Base-by-base conservation (phyloP, 352 stramenopile species). In the Pythium graminicola region DNA sequence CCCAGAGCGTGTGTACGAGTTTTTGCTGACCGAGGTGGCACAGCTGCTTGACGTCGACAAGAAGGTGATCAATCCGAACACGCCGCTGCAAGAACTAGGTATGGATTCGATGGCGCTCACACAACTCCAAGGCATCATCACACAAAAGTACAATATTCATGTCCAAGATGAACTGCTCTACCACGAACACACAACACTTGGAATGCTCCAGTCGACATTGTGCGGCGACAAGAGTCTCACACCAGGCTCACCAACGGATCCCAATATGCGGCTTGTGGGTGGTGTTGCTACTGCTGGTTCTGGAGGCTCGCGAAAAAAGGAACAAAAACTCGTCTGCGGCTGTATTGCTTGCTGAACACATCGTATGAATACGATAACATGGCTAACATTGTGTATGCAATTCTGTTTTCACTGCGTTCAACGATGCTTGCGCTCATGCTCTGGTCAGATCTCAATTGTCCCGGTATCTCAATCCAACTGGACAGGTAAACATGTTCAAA, bases 21-120 rank as follows among this genome's bases (percentile, higher is more conserved):
- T 85, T 52, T 57, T 90, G 24, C 50, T 82, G 4, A 57, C 61
- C 1, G 74, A 91, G 48, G 53, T 91, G 7, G 82, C 80, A 8
- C 71, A 75, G 32, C 55, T 83, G 16, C 63, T 89, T 3, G 76
- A 76, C 20, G 72, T 79, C 14, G 69, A 87, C 19, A 58, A 67
- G 20, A 32, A 50, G n/a, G 52, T 72, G 33, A 72, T 89, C 23
- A 70, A 78, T 11, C 50, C 70, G 3, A 74, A 69, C 41, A 73
- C 63, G 33, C 74, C 79, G n/a, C 61, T 89, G 45, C 77, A 90
- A 39, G 65, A 89, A 62, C 50, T 81, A 39, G 86, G 86, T 1
- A 87, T 99, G 63, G 94, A 99, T 59, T 98, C 89, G 49, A 89
- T 98, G 62, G 89, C 69, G 7, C 61, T 99, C 24, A 96, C 92